Evolutionary conservation across 768 basidiomycete species (phyloP).

Genomic region (Tricholoma matsutake): DNA sequence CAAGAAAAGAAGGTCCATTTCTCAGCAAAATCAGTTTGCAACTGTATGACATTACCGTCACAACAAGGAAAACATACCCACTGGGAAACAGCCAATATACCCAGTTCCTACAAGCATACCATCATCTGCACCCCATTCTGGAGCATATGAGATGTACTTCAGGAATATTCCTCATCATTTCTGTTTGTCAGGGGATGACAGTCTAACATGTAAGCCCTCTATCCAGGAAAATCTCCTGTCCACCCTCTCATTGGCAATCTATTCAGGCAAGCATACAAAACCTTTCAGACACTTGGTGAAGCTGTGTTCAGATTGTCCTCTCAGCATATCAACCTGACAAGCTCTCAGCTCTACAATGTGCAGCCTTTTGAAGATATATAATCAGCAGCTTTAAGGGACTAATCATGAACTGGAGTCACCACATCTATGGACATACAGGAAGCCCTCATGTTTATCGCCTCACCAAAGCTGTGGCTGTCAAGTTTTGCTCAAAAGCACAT

Average conservation of each 20-base stretch:
- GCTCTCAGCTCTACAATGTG: background rate
- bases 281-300: background rate
- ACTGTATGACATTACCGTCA: too few relatives aligned
- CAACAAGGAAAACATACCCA: too few relatives aligned
- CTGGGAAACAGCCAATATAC: too few relatives aligned
- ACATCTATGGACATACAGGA: conserved; percentile 1
- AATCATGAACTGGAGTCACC: conserved; percentile 2
- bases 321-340: background rate
- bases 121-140: too few relatives aligned
- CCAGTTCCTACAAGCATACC: too few relatives aligned
- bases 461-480: background rate
- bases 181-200: too few relatives aligned
- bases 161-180: too few relatives aligned
- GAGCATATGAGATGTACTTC: too few relatives aligned
- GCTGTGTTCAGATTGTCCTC: background rate
- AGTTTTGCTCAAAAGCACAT: background rate
- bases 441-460: conserved; percentile 2
- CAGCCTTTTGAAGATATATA: background rate
- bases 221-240: background rate
- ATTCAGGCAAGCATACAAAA: background rate
- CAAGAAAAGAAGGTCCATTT: too few relatives aligned
- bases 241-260: background rate
- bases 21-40: too few relatives aligned
- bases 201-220: background rate
- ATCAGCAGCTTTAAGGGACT: background rate